Conservation (phyloP, 768 basidiomycete genomes). For the Cystobasidium ongulense region DNA sequence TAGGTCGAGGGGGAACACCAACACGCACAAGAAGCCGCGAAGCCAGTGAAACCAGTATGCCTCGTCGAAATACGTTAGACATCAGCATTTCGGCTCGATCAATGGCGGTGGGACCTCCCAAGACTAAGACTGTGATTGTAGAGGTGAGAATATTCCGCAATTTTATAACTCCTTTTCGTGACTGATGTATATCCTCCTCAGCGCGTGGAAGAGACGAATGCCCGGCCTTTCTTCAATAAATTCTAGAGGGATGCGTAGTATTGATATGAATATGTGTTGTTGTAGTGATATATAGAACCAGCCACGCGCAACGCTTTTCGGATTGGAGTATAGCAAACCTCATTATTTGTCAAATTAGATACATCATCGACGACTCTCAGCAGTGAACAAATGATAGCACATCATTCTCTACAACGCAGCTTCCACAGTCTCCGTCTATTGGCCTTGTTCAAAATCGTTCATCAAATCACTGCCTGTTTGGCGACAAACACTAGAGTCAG, state of each 20-base stretch:
- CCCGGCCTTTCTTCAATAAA: constrained; percentile 16
- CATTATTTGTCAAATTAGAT: too few species aligned
- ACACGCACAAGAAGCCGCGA: background rate
- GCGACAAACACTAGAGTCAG: background rate
- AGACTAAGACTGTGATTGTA: constrained; percentile 23
- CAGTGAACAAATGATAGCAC: too few species aligned
- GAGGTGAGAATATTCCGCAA: constrained; percentile 9
- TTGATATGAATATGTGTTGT: background rate
- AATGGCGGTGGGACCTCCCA: background rate
- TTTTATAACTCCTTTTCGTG: background rate
- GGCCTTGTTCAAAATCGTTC: background rate
- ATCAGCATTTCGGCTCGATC: background rate
- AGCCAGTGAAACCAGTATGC: background rate
- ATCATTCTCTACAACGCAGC: background rate
- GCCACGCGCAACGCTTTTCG: too few species aligned
- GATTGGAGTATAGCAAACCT: too few species aligned
- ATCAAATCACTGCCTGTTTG: background rate
- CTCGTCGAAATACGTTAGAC: background rate
- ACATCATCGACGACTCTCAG: too few species aligned
- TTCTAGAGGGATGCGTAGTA: constrained; percentile 7
- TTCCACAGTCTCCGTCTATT: background rate
- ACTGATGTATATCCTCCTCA: background rate
- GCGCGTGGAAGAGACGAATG: constrained; percentile 28
- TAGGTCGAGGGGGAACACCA: background rate
- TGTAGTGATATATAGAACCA: too few species aligned